These are phyloP conservation scores for Gossypium turneri DNA, from an alignment of 345 rosid genomes.

Conservation along the genomic window DNA sequence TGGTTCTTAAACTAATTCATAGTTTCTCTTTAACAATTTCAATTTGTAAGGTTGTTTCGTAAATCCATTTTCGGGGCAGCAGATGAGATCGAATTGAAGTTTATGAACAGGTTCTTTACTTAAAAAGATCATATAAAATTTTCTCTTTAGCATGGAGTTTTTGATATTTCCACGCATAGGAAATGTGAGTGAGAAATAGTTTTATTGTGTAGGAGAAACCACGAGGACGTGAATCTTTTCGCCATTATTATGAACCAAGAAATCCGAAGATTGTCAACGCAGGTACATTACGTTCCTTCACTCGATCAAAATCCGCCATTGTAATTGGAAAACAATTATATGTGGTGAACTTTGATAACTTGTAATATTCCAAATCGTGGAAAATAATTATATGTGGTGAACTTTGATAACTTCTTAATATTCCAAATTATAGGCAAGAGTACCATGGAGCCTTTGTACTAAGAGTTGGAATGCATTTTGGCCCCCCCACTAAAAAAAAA, in stretches of 20 bases:
- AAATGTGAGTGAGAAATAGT: slow-evolving; percentile 13
- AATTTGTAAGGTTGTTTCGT: slow-evolving; percentile 68
- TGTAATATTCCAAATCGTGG: neutral
- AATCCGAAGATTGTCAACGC: slow-evolving; percentile 77
- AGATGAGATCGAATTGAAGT: slow-evolving; percentile 92
- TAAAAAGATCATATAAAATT: neutral
- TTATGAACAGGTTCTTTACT: slow-evolving; percentile 72
- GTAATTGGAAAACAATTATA: neutral
- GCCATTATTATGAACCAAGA: slow-evolving; percentile 92
- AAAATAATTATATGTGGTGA: neutral
- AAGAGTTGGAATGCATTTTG: too few relatives aligned
- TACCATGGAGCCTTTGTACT: too few relatives aligned
- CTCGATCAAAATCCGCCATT: neutral
- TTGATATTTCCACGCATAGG: slow-evolving; percentile 1
- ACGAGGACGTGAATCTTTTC: slow-evolving; percentile 82
- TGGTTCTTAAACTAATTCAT: slow-evolving; percentile 10
- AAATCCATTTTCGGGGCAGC: slow-evolving; percentile 92
- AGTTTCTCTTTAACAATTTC: slow-evolving; percentile 2
- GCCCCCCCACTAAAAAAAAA: too few relatives aligned
- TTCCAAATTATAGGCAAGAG: neutral
- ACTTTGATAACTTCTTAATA: neutral
- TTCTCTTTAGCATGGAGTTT: neutral
- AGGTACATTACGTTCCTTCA: slow-evolving; percentile 36
- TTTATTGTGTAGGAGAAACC: slow-evolving; percentile 60
- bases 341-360: neutral